Evolutionary conservation across 805 yeast genomes (phyloP).

Genomic region (Candida boidinii): DNA sequence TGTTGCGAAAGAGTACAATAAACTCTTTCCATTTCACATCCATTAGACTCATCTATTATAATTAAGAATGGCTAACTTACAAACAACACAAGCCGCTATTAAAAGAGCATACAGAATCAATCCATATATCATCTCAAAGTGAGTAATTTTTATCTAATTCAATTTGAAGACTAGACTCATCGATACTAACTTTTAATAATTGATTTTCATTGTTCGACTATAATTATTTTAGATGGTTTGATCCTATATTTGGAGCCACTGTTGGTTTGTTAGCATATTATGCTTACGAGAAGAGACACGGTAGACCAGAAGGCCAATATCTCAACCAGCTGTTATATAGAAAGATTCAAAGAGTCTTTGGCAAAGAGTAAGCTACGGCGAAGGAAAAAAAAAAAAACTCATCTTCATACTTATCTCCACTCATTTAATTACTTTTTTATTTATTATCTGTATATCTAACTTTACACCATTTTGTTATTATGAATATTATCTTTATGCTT

Average conservation of each 20-base stretch:
- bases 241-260: slow-evolving; percentile 55
- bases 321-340: slow-evolving; percentile 43
- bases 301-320: slow-evolving; percentile 51
- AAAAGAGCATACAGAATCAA: slow-evolving; percentile 18
- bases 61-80: no score
- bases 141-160: slow-evolving; percentile 8
- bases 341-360: slow-evolving; percentile 11
- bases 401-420: no score
- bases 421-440: no score
- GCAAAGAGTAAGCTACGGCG: not conserved
- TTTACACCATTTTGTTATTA: no score
- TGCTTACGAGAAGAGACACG: slow-evolving; percentile 50
- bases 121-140: slow-evolving; percentile 40
- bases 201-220: not conserved
- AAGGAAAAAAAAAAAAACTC: no score
- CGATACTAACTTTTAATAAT: not conserved
- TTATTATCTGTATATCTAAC: no score
- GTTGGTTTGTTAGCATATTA: slow-evolving; percentile 60
- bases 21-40: no score
- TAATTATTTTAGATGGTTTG: slow-evolving; percentile 33
- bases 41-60: no score
- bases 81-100: slow-evolving; percentile 3
- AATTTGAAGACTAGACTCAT: no score
- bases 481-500: no score
- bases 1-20: no score